Percentiles rank a stretch among this genome's conserved stretches.
Evolutionary conservation across 208 protist genomes (phyloP).

Genomic region (Crithidia thermophila): DNA sequence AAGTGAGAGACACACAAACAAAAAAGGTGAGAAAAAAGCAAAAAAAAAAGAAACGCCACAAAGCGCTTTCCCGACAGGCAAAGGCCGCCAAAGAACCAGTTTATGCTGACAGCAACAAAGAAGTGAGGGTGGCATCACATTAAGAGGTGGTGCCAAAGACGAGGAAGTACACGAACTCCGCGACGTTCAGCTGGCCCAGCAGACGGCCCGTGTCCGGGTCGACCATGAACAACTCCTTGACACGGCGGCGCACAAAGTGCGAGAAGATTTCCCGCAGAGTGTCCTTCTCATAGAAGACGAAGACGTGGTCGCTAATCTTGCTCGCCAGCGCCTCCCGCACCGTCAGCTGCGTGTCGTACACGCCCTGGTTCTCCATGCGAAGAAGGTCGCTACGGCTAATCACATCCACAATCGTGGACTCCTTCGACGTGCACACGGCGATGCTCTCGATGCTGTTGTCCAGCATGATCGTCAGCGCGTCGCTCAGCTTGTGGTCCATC

Average conservation of each 20-base stretch:
- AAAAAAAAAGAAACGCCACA: background rate
- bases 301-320: slow-evolving; percentile 55
- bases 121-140: too few species aligned
- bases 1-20: background rate
- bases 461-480: slow-evolving; percentile 79
- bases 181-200: slow-evolving; percentile 75
- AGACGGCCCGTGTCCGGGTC: slow-evolving; percentile 73
- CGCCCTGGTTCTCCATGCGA: slow-evolving; percentile 88
- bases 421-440: slow-evolving; percentile 53
- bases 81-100: background rate
- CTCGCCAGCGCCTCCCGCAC: slow-evolving; percentile 74
- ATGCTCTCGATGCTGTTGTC: slow-evolving; percentile 71
- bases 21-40: background rate
- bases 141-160: slow-evolving; percentile 50
- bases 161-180: slow-evolving; percentile 78
- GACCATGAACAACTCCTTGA: slow-evolving; percentile 88
- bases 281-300: slow-evolving; percentile 80
- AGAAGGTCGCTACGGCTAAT: slow-evolving; percentile 85
- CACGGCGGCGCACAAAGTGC: slow-evolving; percentile 81
- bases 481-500: slow-evolving; percentile 66
- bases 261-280: slow-evolving; percentile 80
- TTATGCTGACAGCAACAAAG: too few species aligned
- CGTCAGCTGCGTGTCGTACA: slow-evolving; percentile 84
- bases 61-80: background rate
- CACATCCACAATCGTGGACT: slow-evolving; percentile 71